phyloP scores from a whole-genome alignment of 129 eudicot species.

The Arctium minus region DNA sequence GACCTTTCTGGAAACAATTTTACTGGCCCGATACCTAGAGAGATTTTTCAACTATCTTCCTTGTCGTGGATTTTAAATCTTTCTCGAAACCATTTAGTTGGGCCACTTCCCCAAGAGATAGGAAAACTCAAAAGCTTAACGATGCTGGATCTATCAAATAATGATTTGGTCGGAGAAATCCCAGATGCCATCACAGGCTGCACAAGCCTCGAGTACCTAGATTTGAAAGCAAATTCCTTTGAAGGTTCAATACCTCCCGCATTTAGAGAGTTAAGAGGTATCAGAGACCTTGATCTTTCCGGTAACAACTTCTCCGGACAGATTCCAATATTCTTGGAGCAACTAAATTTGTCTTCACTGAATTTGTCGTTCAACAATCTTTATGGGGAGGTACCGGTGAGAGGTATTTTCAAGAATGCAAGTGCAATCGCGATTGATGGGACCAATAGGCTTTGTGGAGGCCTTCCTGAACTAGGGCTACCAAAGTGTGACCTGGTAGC shows the following conservation, averaged over 20 bases:
- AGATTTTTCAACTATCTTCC: constrained; percentile 19
- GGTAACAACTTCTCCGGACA: constrained; percentile 28
- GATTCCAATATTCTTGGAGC: constrained; percentile 31
- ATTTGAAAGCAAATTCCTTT: constrained; percentile 22
- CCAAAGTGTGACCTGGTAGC: constrained; percentile 17
- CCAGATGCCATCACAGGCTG: constrained; percentile 28
- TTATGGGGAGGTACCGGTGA: constrained; percentile 32
- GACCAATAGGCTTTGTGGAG: constrained; percentile 32
- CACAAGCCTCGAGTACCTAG: constrained; percentile 21
- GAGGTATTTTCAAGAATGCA: constrained; percentile 26
- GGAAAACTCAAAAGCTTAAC: constrained; percentile 26
- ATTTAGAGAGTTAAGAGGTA: constrained; percentile 14
- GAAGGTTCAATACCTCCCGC: constrained; percentile 26
- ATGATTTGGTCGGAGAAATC: constrained; percentile 21
- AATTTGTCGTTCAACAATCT: constrained; percentile 32
- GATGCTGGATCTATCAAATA: constrained; percentile 14
- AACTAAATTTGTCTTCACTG: constrained; percentile 18
- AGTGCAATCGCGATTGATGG: constrained; percentile 21
- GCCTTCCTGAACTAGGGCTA: constrained; percentile 22
- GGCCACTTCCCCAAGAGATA: constrained; percentile 29
- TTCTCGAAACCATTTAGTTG: constrained; percentile 22
- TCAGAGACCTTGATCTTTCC: constrained; percentile 26
- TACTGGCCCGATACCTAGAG: constrained; percentile 25
- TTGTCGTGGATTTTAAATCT: constrained; percentile 1
- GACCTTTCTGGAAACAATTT: constrained; percentile 22